A percentile compares a stretch with the other conserved stretches of the same genome.
These are phyloP conservation scores for Brassica balearica DNA, from an alignment of 441 rosid species.

Conservation along the genomic window DNA sequence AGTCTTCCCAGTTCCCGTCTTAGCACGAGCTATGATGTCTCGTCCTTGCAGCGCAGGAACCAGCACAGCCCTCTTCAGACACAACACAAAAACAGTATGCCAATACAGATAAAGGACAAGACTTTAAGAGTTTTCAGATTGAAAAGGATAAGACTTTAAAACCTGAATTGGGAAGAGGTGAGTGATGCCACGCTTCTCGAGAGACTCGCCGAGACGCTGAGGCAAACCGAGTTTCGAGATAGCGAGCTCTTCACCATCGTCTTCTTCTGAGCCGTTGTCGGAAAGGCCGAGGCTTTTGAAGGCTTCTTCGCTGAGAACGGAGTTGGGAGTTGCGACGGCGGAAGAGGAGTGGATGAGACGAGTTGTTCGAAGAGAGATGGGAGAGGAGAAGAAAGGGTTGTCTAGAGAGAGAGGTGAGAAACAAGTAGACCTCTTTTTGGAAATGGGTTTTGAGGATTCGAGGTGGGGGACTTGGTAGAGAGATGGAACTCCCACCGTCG, in stretches of 20 bases:
- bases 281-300: conserved; percentile 72
- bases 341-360: conserved; percentile 43
- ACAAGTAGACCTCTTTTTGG: conserved; percentile 27
- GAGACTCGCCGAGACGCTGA: conserved; percentile 68
- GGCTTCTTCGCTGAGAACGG: conserved; percentile 89
- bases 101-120: not conserved
- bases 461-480: conserved; percentile 56
- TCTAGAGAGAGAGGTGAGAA: conserved; percentile 45
- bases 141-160: not conserved
- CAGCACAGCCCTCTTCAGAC: conserved; percentile 82
- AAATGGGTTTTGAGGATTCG: conserved; percentile 50
- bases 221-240: conserved; percentile 80
- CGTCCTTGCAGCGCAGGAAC: conserved; percentile 87
- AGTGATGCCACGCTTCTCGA: conserved; percentile 86
- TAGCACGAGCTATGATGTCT: conserved; percentile 96
- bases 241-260: conserved; percentile 66
- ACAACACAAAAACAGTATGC: not conserved
- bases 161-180: conserved; percentile 90
- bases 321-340: conserved; percentile 80
- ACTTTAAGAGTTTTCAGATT: not conserved
- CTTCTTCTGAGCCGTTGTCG: conserved; percentile 16
- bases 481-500: conserved; percentile 61
- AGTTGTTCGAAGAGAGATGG: conserved; percentile 41
- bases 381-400: conserved; percentile 62
- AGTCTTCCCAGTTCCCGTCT: conserved; percentile 99